Percentiles rank a stretch among this genome's conserved stretches.
Evolutionary conservation across 2,329 filamentous ascomycete genomes (phyloP).

Genomic region (Paraphaeosphaeria minitans): DNA sequence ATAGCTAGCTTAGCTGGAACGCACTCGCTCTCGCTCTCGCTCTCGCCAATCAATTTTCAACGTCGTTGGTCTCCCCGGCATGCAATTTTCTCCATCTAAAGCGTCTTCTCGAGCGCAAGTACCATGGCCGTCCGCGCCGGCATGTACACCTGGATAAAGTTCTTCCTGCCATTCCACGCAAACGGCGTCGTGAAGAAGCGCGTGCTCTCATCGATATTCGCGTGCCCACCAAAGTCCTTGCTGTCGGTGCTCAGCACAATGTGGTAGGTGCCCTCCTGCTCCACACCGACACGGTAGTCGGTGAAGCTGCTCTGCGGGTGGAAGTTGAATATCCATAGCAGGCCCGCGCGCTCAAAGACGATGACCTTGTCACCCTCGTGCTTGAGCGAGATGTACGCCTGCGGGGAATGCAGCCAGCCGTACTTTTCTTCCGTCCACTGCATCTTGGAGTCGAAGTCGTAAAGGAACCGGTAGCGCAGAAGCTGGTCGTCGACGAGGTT

Average conservation of each 20-base stretch:
- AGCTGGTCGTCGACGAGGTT: constrained; percentile 87
- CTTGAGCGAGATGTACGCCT: constrained; percentile 93
- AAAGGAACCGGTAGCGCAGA: constrained; percentile 87
- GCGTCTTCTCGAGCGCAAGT: constrained; percentile 11
- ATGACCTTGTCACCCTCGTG: constrained; percentile 93
- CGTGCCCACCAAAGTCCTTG: constrained; percentile 77
- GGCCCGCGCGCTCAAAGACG: constrained; percentile 88
- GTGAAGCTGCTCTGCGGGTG: constrained; percentile 82
- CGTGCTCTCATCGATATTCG: constrained; percentile 76
- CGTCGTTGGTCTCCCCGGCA: not conserved
- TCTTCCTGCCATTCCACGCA: constrained; percentile 86
- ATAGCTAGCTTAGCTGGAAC: not conserved
- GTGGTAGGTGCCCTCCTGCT: constrained; percentile 81
- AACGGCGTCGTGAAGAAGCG: constrained; percentile 91
- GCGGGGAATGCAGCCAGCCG: constrained; percentile 83
- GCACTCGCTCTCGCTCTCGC: not conserved
- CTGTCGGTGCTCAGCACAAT: constrained; percentile 84
- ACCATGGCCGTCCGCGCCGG: constrained; percentile 80
- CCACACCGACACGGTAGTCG: constrained; percentile 90
- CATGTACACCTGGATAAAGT: constrained; percentile 91
- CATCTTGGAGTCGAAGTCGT: constrained; percentile 93
- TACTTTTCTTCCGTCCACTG: constrained; percentile 85
- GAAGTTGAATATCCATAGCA: constrained; percentile 97
- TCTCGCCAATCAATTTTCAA: not conserved
- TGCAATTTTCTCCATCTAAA: not conserved